Percentiles rank a stretch among this genome's conserved stretches.
phyloP scores from a whole-genome alignment of 306 rosid genomes.

The Prosopis cineraria region DNA sequence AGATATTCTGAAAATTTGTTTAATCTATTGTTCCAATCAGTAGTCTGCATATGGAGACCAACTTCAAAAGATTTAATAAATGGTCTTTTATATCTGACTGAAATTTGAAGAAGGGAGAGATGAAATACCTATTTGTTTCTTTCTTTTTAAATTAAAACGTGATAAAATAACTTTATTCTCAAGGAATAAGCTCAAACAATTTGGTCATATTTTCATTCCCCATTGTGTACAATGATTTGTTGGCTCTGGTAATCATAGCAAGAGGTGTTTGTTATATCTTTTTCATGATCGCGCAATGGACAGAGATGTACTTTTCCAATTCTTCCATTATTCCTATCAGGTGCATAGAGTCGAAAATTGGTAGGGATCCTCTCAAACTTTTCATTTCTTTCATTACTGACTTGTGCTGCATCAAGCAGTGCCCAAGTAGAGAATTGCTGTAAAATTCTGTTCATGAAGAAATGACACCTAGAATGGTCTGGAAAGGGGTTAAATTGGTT shows the following conservation, averaged over 20 bases:
- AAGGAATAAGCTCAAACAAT: not conserved
- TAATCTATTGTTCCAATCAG: not conserved
- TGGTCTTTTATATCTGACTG: not conserved
- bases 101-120: slow-evolving; percentile 17
- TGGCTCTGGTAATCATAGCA: not conserved
- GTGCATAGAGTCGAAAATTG: slow-evolving; percentile 7
- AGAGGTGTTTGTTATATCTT: slow-evolving; percentile 13
- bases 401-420: not conserved
- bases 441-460: slow-evolving; percentile 7
- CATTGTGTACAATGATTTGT: not conserved
- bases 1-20: not conserved
- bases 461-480: slow-evolving; percentile 8
- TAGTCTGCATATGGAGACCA: slow-evolving; percentile 17
- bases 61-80: not conserved
- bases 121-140: not conserved
- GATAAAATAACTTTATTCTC: slow-evolving; percentile 17
- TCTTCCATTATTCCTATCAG: slow-evolving; percentile 8
- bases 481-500: slow-evolving; percentile 21
- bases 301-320: not conserved
- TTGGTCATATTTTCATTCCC: slow-evolving; percentile 5
- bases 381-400: slow-evolving; percentile 9
- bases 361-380: slow-evolving; percentile 2
- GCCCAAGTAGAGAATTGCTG: slow-evolving; percentile 6
- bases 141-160: slow-evolving; percentile 21
- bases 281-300: slow-evolving; percentile 14